These are phyloP conservation scores for Penicillium thymicola DNA, from an alignment of 2,329 filamentous ascomycete species.

Conservation along the genomic window DNA sequence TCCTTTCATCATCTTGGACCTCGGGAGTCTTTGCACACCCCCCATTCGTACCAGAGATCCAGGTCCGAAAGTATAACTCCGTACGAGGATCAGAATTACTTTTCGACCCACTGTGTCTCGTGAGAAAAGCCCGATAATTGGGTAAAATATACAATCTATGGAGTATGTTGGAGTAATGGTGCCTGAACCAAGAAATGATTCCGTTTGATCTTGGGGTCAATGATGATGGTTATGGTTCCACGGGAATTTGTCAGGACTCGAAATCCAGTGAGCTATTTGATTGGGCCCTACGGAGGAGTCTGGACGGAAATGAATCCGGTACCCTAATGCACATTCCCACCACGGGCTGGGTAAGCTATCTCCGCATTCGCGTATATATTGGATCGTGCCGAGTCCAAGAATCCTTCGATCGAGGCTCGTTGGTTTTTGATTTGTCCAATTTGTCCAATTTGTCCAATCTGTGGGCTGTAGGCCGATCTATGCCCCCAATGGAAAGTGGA, in stretches of 20 bases:
- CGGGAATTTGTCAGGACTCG: not conserved
- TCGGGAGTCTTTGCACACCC: not conserved
- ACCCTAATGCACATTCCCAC: not conserved
- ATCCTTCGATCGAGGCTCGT: conserved; percentile 1
- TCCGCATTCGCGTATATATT: conserved; percentile 2
- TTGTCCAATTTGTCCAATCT: not conserved
- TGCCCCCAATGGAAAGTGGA: conserved; percentile 3
- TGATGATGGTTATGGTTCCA: not conserved
- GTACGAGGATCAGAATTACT: not conserved
- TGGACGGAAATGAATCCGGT: not conserved
- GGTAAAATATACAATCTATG: not conserved
- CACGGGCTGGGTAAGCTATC: not conserved
- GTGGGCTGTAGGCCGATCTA: conserved; percentile 1
- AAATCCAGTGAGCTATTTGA: not conserved
- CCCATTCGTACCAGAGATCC: conserved; percentile 6
- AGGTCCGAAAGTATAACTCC: not conserved
- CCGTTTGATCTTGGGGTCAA: not conserved
- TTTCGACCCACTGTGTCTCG: not conserved
- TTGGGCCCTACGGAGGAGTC: not conserved
- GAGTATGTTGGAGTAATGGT: not conserved
- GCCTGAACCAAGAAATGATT: not conserved
- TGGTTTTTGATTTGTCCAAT: not conserved
- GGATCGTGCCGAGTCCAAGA: not conserved
- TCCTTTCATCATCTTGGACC: not conserved
- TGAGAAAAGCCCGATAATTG: not conserved